Evolutionary conservation across 2,329 filamentous ascomycete species (phyloP), one percentile per base, ranked within the genome.

Genomic region (Cladorrhinum sp.): DNA sequence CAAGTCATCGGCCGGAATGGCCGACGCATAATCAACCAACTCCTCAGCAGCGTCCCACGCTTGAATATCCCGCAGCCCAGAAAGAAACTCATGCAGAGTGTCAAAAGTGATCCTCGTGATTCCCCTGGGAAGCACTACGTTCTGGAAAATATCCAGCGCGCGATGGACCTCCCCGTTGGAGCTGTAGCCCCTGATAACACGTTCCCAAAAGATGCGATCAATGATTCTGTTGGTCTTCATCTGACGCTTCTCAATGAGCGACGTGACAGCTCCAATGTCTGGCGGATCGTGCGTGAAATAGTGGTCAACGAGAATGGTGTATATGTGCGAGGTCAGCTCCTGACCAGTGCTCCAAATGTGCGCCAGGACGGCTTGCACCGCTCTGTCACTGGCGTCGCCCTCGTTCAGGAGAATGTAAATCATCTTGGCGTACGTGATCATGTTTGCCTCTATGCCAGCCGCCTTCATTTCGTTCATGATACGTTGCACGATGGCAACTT

Each of bases 251-350:
- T 78, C 74, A 20, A 91, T 84, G 2, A 93, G 76, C 0, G 72
- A 71, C 38, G 85, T 80, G n/a, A 91, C 80, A 13, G 83, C 82
- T 1, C 75, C 72, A 27, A 90, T 75, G 65, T 89, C 80, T 0
- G 87, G 85, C 1, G 85, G 84, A 1, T 75, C 63, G 55, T 79
- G 80, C 8, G 77, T 68, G 70, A 93, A 88, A 70, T 87, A 88
- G 70, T 89, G 80, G 50, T 87, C 83, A 50, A 90, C 77, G 20
- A 95, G 81, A 68, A 88, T 89, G 23, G 90, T 93, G 76, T 90
- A 90, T 68, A 92, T 89, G 66, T 91, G 82, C 1, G 84, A 74
- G 3, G 83, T 83, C 1, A 85, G 79, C 52, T 79, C 71, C 49
- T 88, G 68, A 20, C 81, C 80, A 23, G 78, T 75, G 5, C 69